Evolutionary conservation across 768 basidiomycete genomes (phyloP), one percentile per base, ranked within the genome.

Genomic region (Lactarius quietus): DNA sequence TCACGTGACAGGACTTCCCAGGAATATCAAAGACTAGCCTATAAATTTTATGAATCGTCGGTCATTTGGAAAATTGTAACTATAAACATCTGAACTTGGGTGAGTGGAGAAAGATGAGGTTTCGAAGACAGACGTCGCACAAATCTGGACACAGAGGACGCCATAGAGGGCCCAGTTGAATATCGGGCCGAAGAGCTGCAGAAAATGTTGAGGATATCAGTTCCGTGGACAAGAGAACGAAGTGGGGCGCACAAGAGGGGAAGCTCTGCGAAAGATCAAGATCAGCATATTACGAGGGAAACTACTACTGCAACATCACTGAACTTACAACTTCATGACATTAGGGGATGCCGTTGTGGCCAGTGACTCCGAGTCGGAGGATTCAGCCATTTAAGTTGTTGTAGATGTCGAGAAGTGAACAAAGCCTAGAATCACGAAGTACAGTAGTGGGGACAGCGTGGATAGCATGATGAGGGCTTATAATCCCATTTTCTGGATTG

Each of bases 81-180:
- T 48, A n/a, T 23, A 48, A 14, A 48, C 45, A 23, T 48, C 45
- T 48, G 45, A 14, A 23, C n/a, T n/a, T 12, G 23, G 9, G 45
- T 48, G 23, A 48, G 23, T 48, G 4, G n/a, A 48, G 23, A 23
- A 48, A 31, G 31, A 15, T 54, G 9, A 48, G 48, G 48, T 7
- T 26, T 26, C 14, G 23, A 48, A 4, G 48, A 5, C 12, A 2
- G 23, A 5, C 10, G 12, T 6, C 48, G 14, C 26, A 59, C 57
- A 59, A 12, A 15, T 45, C n/a, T 59, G 57, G 41, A 59, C 57
- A 28, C 38, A 41, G 20, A 59, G 57, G 43, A 59, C 29, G 10
- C 57, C 41, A 26, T 59, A 59, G 23, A 59, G 57, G 1, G 28
- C 17, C 57, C 41, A 59, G 29, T 41, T 58, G 23, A 58, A 58